phyloP scores from a whole-genome alignment of 1,284 basidiomycete species.

The Trametes pubescens region DNA sequence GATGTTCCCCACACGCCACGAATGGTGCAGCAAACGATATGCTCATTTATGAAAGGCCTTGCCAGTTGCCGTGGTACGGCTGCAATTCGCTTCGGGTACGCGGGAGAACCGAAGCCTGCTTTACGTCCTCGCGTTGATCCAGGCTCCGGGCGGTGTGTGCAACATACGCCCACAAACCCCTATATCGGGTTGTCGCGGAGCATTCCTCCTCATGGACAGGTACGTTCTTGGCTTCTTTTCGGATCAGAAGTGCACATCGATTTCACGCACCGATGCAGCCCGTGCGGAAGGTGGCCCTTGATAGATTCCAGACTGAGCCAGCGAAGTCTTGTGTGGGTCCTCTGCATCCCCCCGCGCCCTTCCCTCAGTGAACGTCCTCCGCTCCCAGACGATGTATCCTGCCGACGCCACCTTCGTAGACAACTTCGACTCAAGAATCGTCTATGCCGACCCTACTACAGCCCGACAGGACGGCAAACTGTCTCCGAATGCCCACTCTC shows the following conservation, averaged over 20 bases:
- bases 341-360: no score
- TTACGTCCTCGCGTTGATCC: neutral
- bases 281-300: neutral
- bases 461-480: neutral
- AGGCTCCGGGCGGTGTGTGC: neutral
- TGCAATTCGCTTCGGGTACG: no score
- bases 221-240: neutral
- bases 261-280: neutral
- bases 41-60: no score
- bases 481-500: neutral
- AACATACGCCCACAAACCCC: constrained; percentile 9
- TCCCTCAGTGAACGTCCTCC: no score
- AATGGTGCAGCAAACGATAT: no score
- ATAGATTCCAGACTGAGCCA: neutral
- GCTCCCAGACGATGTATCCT: constrained; percentile 1
- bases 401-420: constrained; percentile 6
- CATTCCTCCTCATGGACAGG: neutral
- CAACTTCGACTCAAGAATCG: neutral
- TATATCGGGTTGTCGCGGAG: neutral
- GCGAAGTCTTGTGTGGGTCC: neutral
- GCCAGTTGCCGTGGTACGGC: no score
- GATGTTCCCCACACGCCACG: no score
- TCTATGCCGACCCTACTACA: neutral
- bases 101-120: neutral
- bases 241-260: neutral